Percentiles rank a stretch among this genome's conserved stretches.
Evolutionary conservation across 306 rosid species (phyloP).

Genomic region (Hippophae tibetana): DNA sequence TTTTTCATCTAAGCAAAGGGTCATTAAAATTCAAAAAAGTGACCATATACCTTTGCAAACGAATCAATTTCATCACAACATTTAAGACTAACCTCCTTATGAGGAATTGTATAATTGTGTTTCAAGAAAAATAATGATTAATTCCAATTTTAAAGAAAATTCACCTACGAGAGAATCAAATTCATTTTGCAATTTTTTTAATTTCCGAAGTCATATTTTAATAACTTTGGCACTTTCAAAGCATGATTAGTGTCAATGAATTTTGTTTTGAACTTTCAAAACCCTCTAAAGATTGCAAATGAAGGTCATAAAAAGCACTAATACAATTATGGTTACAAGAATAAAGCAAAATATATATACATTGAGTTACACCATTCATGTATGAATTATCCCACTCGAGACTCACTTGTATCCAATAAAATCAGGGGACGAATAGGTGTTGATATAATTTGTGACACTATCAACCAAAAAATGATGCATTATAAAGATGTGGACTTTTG

Average conservation of each 20-base stretch:
- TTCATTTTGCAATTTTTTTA: no score
- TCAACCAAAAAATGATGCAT: conserved; percentile 57
- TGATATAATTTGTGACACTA: conserved; percentile 35
- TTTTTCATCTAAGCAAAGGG: not conserved
- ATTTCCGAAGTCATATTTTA: no score
- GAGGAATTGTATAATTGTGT: conserved; percentile 56
- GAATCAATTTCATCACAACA: conserved; percentile 56
- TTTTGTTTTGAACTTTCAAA: not conserved
- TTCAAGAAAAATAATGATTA: not conserved
- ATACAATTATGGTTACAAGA: not conserved
- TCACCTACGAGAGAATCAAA: no score
- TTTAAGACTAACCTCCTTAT: conserved; percentile 41
- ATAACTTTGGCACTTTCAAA: no score
- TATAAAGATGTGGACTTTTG: conserved; percentile 56
- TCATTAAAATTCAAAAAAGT: not conserved
- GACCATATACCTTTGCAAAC: conserved; percentile 34
- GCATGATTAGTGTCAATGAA: no score
- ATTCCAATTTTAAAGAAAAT: no score
- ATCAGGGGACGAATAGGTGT: conserved; percentile 47
- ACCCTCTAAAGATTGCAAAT: not conserved
- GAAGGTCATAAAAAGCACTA: not conserved
- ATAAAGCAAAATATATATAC: no score
- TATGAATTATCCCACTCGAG: not conserved
- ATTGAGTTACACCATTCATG: no score
- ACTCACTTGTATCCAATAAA: conserved; percentile 59